Percentiles rank a stretch among this genome's conserved stretches.
These are phyloP conservation scores for Pichia nanzhaoensis DNA, from an alignment of 805 yeast species.

Conservation along the genomic window DNA sequence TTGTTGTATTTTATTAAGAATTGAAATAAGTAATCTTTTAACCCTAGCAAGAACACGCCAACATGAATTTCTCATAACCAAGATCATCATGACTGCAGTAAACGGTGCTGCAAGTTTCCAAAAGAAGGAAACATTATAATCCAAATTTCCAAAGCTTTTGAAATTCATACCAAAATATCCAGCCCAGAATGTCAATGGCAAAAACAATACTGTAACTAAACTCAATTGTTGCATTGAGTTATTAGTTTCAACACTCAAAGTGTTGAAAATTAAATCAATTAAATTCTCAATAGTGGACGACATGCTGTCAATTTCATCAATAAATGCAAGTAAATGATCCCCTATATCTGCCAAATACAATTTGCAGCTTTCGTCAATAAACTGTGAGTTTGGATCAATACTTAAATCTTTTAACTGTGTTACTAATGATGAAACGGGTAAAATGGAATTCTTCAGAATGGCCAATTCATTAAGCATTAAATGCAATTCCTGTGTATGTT, in stretches of 20 bases:
- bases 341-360: conserved; percentile 48
- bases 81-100: conserved; percentile 29
- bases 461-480: conserved; percentile 48
- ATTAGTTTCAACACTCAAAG: conserved; percentile 48
- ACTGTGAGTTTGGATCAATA: conserved; percentile 14
- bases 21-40: not conserved
- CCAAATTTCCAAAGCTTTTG: conserved; percentile 34
- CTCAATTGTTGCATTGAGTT: conserved; percentile 49
- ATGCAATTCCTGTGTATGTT: conserved; percentile 47
- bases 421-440: conserved; percentile 42
- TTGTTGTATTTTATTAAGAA: not conserved
- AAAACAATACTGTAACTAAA: conserved; percentile 49
- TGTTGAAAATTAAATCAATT: conserved; percentile 48
- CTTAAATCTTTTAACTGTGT: conserved; percentile 40
- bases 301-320: conserved; percentile 52
- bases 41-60: conserved; percentile 13
- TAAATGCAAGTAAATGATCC: conserved; percentile 46
- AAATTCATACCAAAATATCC: conserved; percentile 59
- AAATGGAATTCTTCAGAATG: conserved; percentile 38
- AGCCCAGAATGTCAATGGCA: conserved; percentile 54
- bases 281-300: conserved; percentile 43
- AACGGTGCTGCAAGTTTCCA: conserved; percentile 43
- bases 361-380: conserved; percentile 37
- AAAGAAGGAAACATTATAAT: conserved; percentile 35
- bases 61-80: conserved; percentile 31